Evolutionary conservation across 75 land plant species (phyloP), one percentile per base, ranked within the genome.

Genomic region (Cupressus sempervirens): DNA sequence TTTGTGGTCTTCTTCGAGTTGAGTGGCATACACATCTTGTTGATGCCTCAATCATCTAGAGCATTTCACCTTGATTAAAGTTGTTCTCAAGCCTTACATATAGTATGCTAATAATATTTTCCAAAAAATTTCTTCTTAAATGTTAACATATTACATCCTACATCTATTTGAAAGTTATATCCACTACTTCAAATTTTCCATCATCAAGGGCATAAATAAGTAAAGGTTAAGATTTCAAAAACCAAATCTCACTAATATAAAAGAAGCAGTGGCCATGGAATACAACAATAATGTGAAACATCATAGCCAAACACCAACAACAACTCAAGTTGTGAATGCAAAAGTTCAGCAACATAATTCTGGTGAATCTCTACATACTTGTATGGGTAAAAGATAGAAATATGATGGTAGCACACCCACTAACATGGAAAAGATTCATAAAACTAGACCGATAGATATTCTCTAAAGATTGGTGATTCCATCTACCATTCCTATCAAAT

Each of bases 401-500:
- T n/a, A n/a, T n/a, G n/a, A n/a, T n/a, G n/a, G n/a, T 56, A 56
- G 43, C 23, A 87, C 95, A 18, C 94, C 80, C 14, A 84, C 89
- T 5, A 86, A 85, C 95, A 94, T 92, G 29, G 92, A 91, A 5
- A 86, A 5, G 6, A 91, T 86, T 26, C 94, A 89, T 85, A 92
- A 83, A 36, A 91, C 83, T 3, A 94, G 91, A 34, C 95, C 95
- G 30, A 89, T 73, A 7, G 91, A 94, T 14, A 90, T 81, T 58
- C 94, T 83, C 86, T 94, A 94, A 38, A 94, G 91, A 82, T 89
- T 88, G 82, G 94, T 90, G 81, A 94, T 88, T 29, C 97, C 97
- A 29, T 91, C 91, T 34, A 45, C 73, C 43, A 46, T 88, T 86
- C 89, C 85, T 20, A 95, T 92, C 85, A 92, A 50, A 50, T 76